Conservation (phyloP, 1,284 basidiomycete genomes). For the Cryptococcus maquisensis region DNA sequence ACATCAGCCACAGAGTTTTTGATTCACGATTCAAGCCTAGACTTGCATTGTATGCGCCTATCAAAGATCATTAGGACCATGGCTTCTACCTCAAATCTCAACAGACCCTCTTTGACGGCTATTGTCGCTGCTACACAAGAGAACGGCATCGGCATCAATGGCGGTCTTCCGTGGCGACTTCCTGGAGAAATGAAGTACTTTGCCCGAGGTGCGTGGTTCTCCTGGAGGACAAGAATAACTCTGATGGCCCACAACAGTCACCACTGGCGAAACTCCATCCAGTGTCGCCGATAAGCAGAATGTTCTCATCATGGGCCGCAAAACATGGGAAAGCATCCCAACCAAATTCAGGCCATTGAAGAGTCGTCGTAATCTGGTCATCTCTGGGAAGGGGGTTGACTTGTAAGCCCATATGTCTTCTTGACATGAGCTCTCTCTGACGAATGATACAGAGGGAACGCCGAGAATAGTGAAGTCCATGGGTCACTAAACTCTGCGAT, state of each 20-base stretch:
- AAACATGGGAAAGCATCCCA: conserved; percentile 99
- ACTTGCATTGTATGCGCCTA: not conserved
- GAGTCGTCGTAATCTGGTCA: conserved; percentile 73
- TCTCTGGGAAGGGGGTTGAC: conserved; percentile 63
- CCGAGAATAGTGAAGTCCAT: conserved; percentile 25
- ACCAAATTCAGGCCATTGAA: conserved; percentile 75
- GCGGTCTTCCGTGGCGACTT: conserved; percentile 80
- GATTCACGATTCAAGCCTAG: not conserved
- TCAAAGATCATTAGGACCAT: not conserved
- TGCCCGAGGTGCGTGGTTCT: conserved; percentile 54
- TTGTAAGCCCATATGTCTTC: conserved; percentile 54
- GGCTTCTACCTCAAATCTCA: not conserved
- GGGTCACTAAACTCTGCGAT: conserved; percentile 39
- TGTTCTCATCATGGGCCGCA: conserved; percentile 90
- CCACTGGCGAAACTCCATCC: conserved; percentile 32
- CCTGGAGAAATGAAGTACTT: conserved; percentile 93
- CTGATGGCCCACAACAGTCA: conserved; percentile 27
- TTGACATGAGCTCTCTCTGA: not conserved
- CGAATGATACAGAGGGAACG: not conserved
- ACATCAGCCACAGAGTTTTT: not conserved
- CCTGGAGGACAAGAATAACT: not conserved
- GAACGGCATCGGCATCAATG: conserved; percentile 81
- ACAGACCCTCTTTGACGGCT: conserved; percentile 61
- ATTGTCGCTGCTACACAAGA: conserved; percentile 85
- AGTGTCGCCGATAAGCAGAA: conserved; percentile 52